phyloP scores from a whole-genome alignment of 257 asterid species.

The Capsicum baccatum region DNA sequence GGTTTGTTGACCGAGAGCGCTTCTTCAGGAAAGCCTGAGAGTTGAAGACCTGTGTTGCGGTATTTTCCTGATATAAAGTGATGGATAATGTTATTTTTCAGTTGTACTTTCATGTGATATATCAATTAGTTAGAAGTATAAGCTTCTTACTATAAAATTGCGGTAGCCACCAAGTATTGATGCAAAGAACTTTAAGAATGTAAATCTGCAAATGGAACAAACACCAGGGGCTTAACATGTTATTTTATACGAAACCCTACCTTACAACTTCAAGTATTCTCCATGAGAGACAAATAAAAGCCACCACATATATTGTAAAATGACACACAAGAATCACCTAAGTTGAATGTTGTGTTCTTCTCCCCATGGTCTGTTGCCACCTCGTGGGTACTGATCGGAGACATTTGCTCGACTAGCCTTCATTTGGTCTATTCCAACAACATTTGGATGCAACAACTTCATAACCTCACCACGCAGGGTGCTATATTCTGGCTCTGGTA shows the following conservation, averaged over 20 bases:
- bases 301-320: conserved; percentile 27
- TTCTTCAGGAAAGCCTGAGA: conserved; percentile 89
- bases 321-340: conserved; percentile 60
- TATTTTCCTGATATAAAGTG: conserved; percentile 66
- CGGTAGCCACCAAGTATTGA: conserved; percentile 98
- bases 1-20: conserved; percentile 90
- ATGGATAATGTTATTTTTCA: conserved; percentile 36
- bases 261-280: conserved; percentile 27
- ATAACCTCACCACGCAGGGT: conserved; percentile 74
- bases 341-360: conserved; percentile 79
- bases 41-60: conserved; percentile 85
- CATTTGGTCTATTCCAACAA: conserved; percentile 88
- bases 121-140: conserved; percentile 41
- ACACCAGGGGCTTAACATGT: conserved; percentile 19
- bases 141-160: conserved; percentile 79
- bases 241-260: conserved; percentile 31
- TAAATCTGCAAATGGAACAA: conserved; percentile 70
- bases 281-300: conserved; percentile 3
- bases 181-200: conserved; percentile 86
- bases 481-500: conserved; percentile 93
- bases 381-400: conserved; percentile 47
- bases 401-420: conserved; percentile 55
- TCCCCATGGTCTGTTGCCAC: conserved; percentile 79
- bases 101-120: conserved; percentile 33
- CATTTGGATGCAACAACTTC: conserved; percentile 79